A percentile compares a stretch with the other conserved stretches of the same genome.
These are phyloP conservation scores for Esteya vermicola DNA, from an alignment of 2,329 filamentous ascomycete genomes.

Conservation along the genomic window DNA sequence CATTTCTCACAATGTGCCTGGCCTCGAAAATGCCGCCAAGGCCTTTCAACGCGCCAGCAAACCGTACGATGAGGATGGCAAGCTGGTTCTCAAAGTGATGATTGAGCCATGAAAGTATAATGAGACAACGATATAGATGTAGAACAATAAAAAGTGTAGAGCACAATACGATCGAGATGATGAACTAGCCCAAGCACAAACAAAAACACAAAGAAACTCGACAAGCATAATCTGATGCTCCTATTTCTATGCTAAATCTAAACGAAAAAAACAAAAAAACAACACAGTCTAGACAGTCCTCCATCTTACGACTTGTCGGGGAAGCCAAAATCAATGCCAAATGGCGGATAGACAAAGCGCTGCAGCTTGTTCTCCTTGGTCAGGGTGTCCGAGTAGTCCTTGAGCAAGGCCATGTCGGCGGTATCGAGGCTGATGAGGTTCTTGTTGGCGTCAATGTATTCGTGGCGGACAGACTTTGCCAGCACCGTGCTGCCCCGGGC, in stretches of 20 bases:
- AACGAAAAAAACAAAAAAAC: too few species aligned
- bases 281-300: too few species aligned
- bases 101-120: conserved; percentile 28
- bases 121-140: too few species aligned
- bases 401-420: conserved; percentile 44
- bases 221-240: too few species aligned
- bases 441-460: conserved; percentile 56
- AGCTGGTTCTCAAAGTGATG: conserved; percentile 63
- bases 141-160: too few species aligned
- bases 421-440: conserved; percentile 50
- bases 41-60: conserved; percentile 62
- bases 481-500: conserved; percentile 56
- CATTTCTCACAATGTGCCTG: conserved; percentile 56
- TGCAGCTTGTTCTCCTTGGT: conserved; percentile 35
- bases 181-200: too few species aligned
- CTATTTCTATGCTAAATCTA: too few species aligned
- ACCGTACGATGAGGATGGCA: conserved; percentile 54
- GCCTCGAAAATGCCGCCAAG: conserved; percentile 44
- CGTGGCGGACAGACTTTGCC: conserved; percentile 56
- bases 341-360: conserved; percentile 55
- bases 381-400: conserved; percentile 38
- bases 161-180: too few species aligned
- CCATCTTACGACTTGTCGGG: conserved; percentile 49
- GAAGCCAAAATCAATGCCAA: conserved; percentile 56
- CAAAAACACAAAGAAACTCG: too few species aligned